These are phyloP conservation scores for Hypseocharis bilobata DNA, from an alignment of 441 rosid species.

Conservation along the genomic window DNA sequence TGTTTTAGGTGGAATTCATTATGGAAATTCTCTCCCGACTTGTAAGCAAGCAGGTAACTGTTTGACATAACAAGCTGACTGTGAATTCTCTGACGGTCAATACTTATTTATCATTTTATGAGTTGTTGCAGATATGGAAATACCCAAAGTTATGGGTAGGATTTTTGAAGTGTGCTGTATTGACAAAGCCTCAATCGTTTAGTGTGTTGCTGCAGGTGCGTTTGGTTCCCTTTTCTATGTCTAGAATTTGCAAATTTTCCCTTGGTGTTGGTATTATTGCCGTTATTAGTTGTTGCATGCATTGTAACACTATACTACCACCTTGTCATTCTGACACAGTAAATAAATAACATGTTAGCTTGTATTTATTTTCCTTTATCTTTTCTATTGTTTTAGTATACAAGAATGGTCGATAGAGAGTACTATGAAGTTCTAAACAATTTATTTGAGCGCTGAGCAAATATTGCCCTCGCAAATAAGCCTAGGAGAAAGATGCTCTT, in stretches of 20 bases:
- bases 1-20: conserved; percentile 73
- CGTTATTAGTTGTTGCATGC: not conserved
- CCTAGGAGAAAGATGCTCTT: not conserved
- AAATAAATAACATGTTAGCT: no score
- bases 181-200: conserved; percentile 88
- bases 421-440: not conserved
- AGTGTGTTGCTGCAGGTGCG: conserved; percentile 85
- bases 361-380: not conserved
- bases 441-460: not conserved
- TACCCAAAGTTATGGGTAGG: conserved; percentile 98
- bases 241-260: not conserved
- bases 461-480: not conserved
- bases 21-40: conserved; percentile 95
- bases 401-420: not conserved
- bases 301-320: no score
- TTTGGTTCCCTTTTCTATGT: conserved; percentile 3
- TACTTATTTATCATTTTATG: conserved; percentile 16
- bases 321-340: no score
- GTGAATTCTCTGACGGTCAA: conserved; percentile 1
- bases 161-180: conserved; percentile 76
- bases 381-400: not conserved
- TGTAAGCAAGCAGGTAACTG: conserved; percentile 79
- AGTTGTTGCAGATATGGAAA: conserved; percentile 78
- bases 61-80: conserved; percentile 21
- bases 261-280: not conserved